Evolutionary conservation across 345 rosid genomes (phyloP), one percentile per base, ranked within the genome.

Genomic region (Pistacia integerrima): DNA sequence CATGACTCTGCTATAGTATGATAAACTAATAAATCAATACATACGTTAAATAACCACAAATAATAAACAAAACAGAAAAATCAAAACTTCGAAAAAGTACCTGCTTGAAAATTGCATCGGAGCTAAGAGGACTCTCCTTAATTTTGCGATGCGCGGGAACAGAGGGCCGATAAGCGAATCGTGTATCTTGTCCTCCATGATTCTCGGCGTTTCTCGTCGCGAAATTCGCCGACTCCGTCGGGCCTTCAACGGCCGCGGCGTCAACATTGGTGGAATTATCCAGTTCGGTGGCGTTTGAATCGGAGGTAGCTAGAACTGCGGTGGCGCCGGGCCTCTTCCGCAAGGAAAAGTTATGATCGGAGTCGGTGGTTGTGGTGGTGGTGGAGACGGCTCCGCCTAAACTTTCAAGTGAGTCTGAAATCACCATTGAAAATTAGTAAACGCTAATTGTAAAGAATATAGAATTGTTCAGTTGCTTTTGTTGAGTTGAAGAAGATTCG

Each of bases 101-200:
- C 92, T 94, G 98, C 78, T 85, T 87, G 84, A 94, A 94, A 73
- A 94, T 92, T 33, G 88, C 90, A 76, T 86, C 92, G 33, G 98
- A 94, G 82, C 98, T 94, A 11, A 94, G 94, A 61, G 98, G 97
- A 79, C 98, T 94, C 87, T 94, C 98, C 51, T 79, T 90, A 52
- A 79, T 83, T 33, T 77, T 76, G 74, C 88, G 85, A 81, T 94
- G 98, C 67, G 98, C 97, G 28, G 98, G 98, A 77, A 85, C 85
- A 17, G 94, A 90, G 6, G 98, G 91, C 64, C 98, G 83, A 76
- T 83, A 90, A 36, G 88, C 72, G 80, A 84, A 88, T 82, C 69
- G 88, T 11, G 74, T n/a, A 58, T 81, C 90, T 36, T 67, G 13
- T 65, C 78, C 84, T 10, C 69, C 79, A 25, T 81, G 76, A 54